A percentile compares a stretch with the other conserved stretches of the same genome.
These are phyloP conservation scores for Gossypium schwendimanii DNA, from an alignment of 441 rosid species.

Conservation along the genomic window DNA sequence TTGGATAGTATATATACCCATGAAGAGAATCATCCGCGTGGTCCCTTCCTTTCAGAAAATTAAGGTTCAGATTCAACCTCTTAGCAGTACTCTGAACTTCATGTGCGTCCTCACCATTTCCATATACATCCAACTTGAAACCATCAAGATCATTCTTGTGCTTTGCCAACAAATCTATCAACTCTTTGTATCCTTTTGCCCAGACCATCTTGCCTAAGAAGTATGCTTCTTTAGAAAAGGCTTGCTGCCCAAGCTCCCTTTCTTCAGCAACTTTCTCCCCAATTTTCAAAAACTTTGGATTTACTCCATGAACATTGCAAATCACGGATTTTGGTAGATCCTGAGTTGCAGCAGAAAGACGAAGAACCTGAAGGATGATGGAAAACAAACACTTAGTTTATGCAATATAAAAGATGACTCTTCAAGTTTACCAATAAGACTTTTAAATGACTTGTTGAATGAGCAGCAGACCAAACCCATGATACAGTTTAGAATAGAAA, in stretches of 20 bases:
- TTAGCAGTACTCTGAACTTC: constrained; percentile 76
- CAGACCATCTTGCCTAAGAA: constrained; percentile 97
- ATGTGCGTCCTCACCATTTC: constrained; percentile 88
- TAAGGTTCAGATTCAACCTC: constrained; percentile 63
- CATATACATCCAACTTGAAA: constrained; percentile 83
- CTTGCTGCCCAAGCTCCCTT: constrained; percentile 77
- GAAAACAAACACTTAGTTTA: constrained; percentile 4
- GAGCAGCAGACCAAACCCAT: background rate
- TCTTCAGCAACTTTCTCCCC: constrained; percentile 81
- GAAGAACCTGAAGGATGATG: constrained; percentile 57
- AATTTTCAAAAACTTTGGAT: constrained; percentile 82
- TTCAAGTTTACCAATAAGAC: background rate
- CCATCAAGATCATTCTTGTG: constrained; percentile 72
- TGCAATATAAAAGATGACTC: background rate
- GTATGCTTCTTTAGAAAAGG: constrained; percentile 92
- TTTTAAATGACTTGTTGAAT: background rate
- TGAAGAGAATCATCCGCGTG: constrained; percentile 93
- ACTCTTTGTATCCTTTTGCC: constrained; percentile 96
- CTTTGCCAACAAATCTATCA: constrained; percentile 72
- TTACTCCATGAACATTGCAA: constrained; percentile 96
- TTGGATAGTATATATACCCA: constrained; percentile 48
- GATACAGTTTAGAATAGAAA: constrained; percentile 3
- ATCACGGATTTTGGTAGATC: constrained; percentile 81
- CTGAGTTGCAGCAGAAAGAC: constrained; percentile 94
- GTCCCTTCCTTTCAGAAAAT: constrained; percentile 83